Conservation (phyloP, 148 eudicot genomes). For the Camellia sinensis region DNA sequence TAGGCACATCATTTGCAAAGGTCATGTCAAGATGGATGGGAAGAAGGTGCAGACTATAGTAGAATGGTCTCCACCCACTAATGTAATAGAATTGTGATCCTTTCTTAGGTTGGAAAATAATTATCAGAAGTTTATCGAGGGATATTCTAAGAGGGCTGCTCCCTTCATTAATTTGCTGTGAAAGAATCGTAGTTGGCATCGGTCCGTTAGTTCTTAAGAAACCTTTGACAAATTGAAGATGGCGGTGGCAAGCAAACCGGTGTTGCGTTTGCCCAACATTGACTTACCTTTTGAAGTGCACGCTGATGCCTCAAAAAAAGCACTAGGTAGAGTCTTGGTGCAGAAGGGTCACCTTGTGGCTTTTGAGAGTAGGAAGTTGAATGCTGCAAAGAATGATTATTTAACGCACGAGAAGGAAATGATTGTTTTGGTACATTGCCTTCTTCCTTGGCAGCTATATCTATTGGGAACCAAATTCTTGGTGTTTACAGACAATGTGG, state of each 20-base stretch:
- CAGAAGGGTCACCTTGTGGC: too few species aligned
- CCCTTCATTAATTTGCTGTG: too few species aligned
- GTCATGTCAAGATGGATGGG: background rate
- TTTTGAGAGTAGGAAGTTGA: too few species aligned
- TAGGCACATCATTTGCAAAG: background rate
- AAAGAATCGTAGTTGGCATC: background rate
- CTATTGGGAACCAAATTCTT: background rate
- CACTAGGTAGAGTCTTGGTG: too few species aligned
- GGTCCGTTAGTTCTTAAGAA: background rate
- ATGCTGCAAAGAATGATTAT: too few species aligned
- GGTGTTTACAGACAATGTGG: constrained; percentile 10
- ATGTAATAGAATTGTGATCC: background rate
- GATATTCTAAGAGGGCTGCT: too few species aligned
- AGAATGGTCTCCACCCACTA: constrained; percentile 4
- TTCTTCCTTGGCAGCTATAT: background rate
- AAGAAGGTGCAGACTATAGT: background rate
- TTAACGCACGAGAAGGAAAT: constrained; percentile 8
- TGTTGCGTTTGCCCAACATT: background rate
- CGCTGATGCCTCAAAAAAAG: too few species aligned
- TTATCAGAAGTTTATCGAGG: background rate
- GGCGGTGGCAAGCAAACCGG: background rate
- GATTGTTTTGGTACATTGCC: constrained; percentile 2
- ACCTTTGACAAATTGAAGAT: background rate
- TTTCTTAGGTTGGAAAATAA: background rate
- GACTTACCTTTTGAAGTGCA: too few species aligned